Base-by-base conservation (phyloP, 306 rosid species). In the Inga leiocalycina region DNA sequence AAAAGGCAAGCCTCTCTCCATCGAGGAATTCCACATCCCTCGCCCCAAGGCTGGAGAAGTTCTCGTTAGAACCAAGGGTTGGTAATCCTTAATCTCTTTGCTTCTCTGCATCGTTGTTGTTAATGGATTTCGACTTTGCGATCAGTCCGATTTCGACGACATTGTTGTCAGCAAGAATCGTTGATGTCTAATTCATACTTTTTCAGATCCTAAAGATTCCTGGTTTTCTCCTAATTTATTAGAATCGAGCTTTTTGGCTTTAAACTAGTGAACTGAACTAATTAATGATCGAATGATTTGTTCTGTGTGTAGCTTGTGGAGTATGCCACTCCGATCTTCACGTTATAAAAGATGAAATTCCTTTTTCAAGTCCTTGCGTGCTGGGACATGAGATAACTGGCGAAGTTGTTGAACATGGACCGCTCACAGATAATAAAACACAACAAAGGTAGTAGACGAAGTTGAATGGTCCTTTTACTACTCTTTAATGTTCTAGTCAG, bases 281-380 rank as follows among this genome's bases (percentile, higher is more conserved):
- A 3, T 19, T 41, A n/a, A 41, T 62, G 0, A 4, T 24, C 1
- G 17, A 13, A 30, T 64, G 69, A 12, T 64, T 64, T 27, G 20
- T 30, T 65, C 6, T 65, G 54, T 32, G 49, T 88, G 89, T 85
- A 95, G 97, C 89, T n/a, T 96, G 98, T 83, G 98, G 99, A 80
- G 99, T 95, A 37, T 95, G 99, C 84, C 99, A 92, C 84, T 95
- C 99, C 69, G 99, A 96, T 92, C 97, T 96, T 35, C 99, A 96
- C 83, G 96, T 96, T 75, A 72, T 96, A 74, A 96, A 96, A 82
- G 96, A 97, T 6, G 99, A 93, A 85, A 85, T 93, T 89, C 97
- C 99, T 13, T 96, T 96, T 84, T 9, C 89, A 3, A 93, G 89
- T 78, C 98, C 99, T 71, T 96, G 96, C 54, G 97, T 93, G 30